phyloP scores from a whole-genome alignment of 805 yeast species.

The Hanseniaspora thailandica region DNA sequence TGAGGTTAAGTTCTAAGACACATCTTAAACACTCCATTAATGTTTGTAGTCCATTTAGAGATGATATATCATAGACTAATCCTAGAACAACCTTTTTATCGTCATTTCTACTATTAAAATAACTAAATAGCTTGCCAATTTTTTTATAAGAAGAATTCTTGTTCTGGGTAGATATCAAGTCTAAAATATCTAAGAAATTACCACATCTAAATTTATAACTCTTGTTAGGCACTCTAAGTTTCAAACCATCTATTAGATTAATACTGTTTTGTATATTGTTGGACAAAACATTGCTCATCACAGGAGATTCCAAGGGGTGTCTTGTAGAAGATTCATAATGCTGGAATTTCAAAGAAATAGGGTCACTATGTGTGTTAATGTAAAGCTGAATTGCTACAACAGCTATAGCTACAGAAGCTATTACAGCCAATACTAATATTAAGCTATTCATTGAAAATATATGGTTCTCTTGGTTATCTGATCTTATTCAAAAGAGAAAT shows the following conservation, averaged over 20 bases:
- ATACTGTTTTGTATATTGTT: slow-evolving; percentile 9
- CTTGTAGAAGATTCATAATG: slow-evolving; percentile 12
- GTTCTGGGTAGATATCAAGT: slow-evolving; percentile 14
- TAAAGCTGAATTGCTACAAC: neutral
- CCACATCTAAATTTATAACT: slow-evolving; percentile 44
- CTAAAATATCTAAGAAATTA: slow-evolving; percentile 63
- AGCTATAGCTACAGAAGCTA: neutral
- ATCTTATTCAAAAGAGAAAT: too few relatives aligned
- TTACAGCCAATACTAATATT: too few relatives aligned
- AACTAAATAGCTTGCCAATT: slow-evolving; percentile 19
- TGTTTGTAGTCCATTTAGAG: slow-evolving; percentile 20
- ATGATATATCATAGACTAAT: slow-evolving; percentile 20
- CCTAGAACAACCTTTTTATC: slow-evolving; percentile 18
- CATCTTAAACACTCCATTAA: slow-evolving; percentile 21
- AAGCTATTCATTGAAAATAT: neutral
- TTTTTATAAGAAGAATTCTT: slow-evolving; percentile 12
- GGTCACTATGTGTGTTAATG: slow-evolving; percentile 3
- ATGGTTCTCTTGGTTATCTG: neutral
- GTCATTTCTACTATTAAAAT: slow-evolving; percentile 25
- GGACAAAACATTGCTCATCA: slow-evolving; percentile 9
- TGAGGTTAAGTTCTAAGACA: slow-evolving; percentile 19
- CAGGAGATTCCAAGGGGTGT: slow-evolving; percentile 3
- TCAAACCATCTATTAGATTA: slow-evolving; percentile 13
- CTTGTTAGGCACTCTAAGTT: slow-evolving; percentile 12
- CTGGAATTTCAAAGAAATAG: slow-evolving; percentile 8